phyloP scores from a whole-genome alignment of 331 rosid genomes.

The Malus hybrid region DNA sequence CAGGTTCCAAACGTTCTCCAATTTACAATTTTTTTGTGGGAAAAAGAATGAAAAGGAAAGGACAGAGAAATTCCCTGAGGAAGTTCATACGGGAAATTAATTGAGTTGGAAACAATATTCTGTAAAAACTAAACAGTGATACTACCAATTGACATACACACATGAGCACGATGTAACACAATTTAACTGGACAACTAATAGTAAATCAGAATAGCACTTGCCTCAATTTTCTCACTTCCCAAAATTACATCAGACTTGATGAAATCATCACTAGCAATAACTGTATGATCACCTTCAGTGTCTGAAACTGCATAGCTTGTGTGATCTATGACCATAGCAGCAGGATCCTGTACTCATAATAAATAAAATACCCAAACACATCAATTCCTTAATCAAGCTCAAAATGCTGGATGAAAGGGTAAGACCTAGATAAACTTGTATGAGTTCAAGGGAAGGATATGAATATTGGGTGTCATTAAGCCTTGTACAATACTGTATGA shows the following conservation, averaged over 20 bases:
- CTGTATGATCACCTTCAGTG: conserved; percentile 70
- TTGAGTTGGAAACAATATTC: not conserved
- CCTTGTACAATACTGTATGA: not conserved
- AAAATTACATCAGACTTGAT: conserved; percentile 61
- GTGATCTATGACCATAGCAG: conserved; percentile 72
- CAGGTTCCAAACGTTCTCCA: not conserved
- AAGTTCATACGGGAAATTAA: not conserved
- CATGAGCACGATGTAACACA: not conserved
- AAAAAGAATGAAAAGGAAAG: not conserved
- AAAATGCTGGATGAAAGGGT: not conserved
- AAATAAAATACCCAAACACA: not conserved
- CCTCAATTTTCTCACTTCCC: conserved; percentile 78
- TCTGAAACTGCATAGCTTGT: conserved; percentile 69
- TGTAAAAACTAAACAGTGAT: not conserved
- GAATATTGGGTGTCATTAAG: not conserved
- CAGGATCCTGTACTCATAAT: conserved; percentile 36
- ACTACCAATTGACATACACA: not conserved
- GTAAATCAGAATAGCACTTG: conserved; percentile 21
- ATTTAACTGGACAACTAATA: not conserved
- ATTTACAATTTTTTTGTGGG: not conserved
- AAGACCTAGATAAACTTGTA: not conserved
- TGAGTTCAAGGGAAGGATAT: not conserved
- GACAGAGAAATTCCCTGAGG: not conserved
- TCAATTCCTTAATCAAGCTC: not conserved
- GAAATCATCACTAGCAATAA: conserved; percentile 73